phyloP scores from a whole-genome alignment of 1,284 basidiomycete species.

The Irpex sp. region DNA sequence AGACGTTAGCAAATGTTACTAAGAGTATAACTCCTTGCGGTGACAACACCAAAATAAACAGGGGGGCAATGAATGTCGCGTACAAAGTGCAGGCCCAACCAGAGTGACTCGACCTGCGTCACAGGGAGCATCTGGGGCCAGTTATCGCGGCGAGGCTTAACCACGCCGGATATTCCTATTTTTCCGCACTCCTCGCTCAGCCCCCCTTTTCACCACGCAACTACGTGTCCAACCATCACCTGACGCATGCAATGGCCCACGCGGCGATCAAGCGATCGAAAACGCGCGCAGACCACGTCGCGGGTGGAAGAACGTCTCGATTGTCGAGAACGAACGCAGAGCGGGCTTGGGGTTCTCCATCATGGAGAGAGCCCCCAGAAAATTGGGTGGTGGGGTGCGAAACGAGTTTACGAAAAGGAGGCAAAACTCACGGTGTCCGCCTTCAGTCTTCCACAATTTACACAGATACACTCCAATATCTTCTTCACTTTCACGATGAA shows the following conservation, averaged over 20 bases:
- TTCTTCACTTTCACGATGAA: slow-evolving; percentile 99
- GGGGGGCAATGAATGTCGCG: slow-evolving; percentile 55
- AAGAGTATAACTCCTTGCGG: slow-evolving; percentile 28
- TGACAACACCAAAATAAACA: slow-evolving; percentile 38
- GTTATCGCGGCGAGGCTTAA: slow-evolving; percentile 32
- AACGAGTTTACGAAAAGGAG: slow-evolving; percentile 78
- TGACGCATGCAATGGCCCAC: slow-evolving; percentile 60
- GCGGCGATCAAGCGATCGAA: slow-evolving; percentile 90
- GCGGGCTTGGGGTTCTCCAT: slow-evolving; percentile 89
- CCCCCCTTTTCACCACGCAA: slow-evolving; percentile 90
- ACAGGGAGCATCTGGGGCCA: slow-evolving; percentile 45
- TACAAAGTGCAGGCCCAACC: slow-evolving; percentile 54
- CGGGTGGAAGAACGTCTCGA: slow-evolving; percentile 77
- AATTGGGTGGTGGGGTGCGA: slow-evolving; percentile 88
- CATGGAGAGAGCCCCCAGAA: slow-evolving; percentile 92
- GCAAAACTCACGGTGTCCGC: slow-evolving; percentile 88
- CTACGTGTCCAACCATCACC: slow-evolving; percentile 78
- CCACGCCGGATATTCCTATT: slow-evolving; percentile 35
- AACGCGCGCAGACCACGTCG: slow-evolving; percentile 69
- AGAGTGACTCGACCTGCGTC: slow-evolving; percentile 56
- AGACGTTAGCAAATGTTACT: slow-evolving; percentile 58
- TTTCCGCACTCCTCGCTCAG: slow-evolving; percentile 87
- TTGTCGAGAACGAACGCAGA: slow-evolving; percentile 69
- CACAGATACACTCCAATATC: slow-evolving; percentile 98
- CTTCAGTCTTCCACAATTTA: slow-evolving; percentile 97